Evolutionary conservation across 495 filamentous ascomycete species (phyloP).

Genomic region (Neurospora sp.): DNA sequence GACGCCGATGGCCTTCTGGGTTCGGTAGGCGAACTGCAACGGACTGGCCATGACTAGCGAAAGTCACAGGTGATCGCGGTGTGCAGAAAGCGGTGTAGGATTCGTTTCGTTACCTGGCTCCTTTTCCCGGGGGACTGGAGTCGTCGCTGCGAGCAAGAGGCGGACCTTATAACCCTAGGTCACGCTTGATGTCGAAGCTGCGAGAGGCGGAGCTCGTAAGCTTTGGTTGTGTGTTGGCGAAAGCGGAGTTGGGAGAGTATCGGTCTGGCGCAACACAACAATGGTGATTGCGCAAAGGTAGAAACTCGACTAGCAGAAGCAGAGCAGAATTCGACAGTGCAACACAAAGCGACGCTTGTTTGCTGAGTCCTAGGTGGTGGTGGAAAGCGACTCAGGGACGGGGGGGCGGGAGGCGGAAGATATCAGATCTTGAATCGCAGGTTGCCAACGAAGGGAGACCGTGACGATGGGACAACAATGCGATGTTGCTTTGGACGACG

Average conservation of each 20-base stretch:
- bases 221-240: neutral
- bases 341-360: neutral
- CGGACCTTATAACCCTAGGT: neutral
- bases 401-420: neutral
- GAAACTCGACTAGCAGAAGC: neutral
- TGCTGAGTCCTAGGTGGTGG: neutral
- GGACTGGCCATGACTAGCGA: conserved; percentile 81
- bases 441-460: conserved; percentile 1
- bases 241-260: neutral
- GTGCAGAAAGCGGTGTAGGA: conserved; percentile 10
- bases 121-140: conserved; percentile 7
- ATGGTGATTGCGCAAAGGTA: neutral
- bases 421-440: neutral
- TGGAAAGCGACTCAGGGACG: neutral
- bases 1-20: conserved; percentile 90
- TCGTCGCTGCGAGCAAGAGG: neutral
- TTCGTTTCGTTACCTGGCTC: conserved; percentile 10
- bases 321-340: neutral
- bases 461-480: neutral
- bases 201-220: neutral
- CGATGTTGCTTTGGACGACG: conserved; percentile 5
- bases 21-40: conserved; percentile 90
- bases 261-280: neutral
- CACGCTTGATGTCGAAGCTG: neutral
- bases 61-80: conserved; percentile 53